Base-by-base conservation (phyloP, 805 yeast species). In the Candida takata region DNA sequence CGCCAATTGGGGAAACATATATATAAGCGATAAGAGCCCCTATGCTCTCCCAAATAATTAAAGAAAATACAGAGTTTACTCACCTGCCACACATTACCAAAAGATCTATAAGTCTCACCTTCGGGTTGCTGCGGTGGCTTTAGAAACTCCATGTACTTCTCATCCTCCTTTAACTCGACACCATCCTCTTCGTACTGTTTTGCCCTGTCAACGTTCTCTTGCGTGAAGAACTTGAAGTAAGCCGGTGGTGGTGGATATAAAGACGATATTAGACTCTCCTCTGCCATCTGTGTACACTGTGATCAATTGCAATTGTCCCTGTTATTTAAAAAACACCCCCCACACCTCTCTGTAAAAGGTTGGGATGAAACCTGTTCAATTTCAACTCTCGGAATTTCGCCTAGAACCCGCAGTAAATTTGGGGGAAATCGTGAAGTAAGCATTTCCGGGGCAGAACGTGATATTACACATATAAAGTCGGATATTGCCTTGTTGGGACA, bases 181-280 rank as follows among this genome's bases (percentile, higher is more conserved):
- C 58, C 50, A 14, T 44, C 23, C 13, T 29, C 33, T 36, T 43
- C 43, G 36, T 45, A 47, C 18, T 47, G 40, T 35, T 48, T 51
- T 20, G 70, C 61, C 50, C 66, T 69, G 15, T 57, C 62, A n/a
- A 74, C 46, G 51, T 87, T 86, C 40, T 74, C 84, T 4, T 63
- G 52, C 1, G 95, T 84, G 64, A 85, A 90, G 49, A 69, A 74
- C 53, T 77, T 74, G 46, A 76, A 72, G 52, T 75, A 85, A 8
- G 84, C 83, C 8, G 98, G 98, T 3, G 98, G 97, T 2, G 95
- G 94, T 3, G 98, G 98, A 48, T 84, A 92, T 28, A 90, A 67
- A 6, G 95, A 77, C 12, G 95, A 71, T 24, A 70, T 60, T 1
- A 48, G 43, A 18, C 31, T 29, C 15, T 29, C 24, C 13, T 29